These are phyloP conservation scores for Aspergillus hiratsukae DNA, from an alignment of 2,329 filamentous ascomycete genomes.

Conservation along the genomic window DNA sequence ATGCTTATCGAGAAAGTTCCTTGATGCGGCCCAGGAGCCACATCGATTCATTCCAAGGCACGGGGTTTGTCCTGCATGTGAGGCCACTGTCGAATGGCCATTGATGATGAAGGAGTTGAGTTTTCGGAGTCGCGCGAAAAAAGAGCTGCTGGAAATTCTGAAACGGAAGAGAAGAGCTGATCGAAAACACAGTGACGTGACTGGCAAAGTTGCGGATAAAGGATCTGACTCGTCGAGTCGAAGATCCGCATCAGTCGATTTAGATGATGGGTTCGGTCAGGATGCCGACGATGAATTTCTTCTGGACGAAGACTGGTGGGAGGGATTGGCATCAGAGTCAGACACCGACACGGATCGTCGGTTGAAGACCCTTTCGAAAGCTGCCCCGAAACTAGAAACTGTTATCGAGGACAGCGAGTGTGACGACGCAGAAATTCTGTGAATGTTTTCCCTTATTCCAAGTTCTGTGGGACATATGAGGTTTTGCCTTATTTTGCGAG, in stretches of 20 bases:
- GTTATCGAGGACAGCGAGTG: constrained; percentile 55
- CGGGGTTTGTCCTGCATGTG: constrained; percentile 69
- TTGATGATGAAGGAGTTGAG: constrained; percentile 80
- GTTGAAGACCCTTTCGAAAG: constrained; percentile 7
- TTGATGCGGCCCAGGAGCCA: constrained; percentile 37
- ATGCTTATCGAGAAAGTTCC: constrained; percentile 52
- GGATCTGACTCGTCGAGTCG: constrained; percentile 1
- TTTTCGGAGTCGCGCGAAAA: constrained; percentile 64
- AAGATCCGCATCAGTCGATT: constrained; percentile 6
- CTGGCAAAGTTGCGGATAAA: not conserved
- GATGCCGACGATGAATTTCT: constrained; percentile 19
- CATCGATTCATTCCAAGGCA: constrained; percentile 58
- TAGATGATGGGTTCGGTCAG: constrained; percentile 13
- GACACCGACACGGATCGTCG: constrained; percentile 19
- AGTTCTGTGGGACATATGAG: not conserved
- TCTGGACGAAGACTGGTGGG: constrained; percentile 33
- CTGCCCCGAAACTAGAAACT: constrained; percentile 29
- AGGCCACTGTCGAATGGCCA: constrained; percentile 61
- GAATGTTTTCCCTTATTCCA: constrained; percentile 18
- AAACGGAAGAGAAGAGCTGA: constrained; percentile 52
- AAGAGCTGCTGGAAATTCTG: constrained; percentile 62
- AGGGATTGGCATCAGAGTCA: constrained; percentile 23
- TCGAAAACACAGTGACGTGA: constrained; percentile 17
- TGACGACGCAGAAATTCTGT: constrained; percentile 44
- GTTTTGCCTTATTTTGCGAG: constrained; percentile 13